These are phyloP conservation scores for Phaeosphaeriaceae sp. DNA, from an alignment of 2,329 filamentous ascomycete genomes.

Conservation along the genomic window DNA sequence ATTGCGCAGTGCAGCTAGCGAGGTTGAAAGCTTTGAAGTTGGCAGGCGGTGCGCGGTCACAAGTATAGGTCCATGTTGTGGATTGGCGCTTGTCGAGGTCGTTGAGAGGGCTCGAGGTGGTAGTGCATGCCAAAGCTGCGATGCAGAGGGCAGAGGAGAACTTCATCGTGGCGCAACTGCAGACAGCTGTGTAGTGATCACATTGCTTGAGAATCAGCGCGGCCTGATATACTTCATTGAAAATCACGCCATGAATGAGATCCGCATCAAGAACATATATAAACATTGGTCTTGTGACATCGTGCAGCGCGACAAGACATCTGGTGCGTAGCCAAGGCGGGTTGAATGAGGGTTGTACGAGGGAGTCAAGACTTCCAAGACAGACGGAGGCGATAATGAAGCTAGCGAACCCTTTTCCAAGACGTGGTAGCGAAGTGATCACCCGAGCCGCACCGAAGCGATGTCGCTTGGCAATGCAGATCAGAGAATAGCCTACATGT, in stretches of 20 bases:
- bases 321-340: background rate
- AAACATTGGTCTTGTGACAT: background rate
- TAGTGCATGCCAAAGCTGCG: background rate
- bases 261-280: background rate
- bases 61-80: background rate
- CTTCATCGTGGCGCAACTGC: background rate
- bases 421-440: background rate
- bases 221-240: background rate
- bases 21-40: slow-evolving; percentile 14
- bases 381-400: background rate
- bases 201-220: background rate
- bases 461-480: background rate
- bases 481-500: background rate
- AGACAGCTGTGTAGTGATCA: too few relatives aligned
- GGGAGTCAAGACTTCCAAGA: background rate
- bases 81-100: background rate
- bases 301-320: background rate
- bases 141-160: background rate
- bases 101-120: background rate
- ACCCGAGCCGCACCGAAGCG: background rate
- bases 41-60: background rate
- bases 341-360: background rate
- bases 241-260: background rate
- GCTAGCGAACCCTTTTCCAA: background rate
- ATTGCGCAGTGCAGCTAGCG: slow-evolving; percentile 8